Evolutionary conservation across 2,329 filamentous ascomycete species (phyloP).

Genomic region (Monilinia laxa): DNA sequence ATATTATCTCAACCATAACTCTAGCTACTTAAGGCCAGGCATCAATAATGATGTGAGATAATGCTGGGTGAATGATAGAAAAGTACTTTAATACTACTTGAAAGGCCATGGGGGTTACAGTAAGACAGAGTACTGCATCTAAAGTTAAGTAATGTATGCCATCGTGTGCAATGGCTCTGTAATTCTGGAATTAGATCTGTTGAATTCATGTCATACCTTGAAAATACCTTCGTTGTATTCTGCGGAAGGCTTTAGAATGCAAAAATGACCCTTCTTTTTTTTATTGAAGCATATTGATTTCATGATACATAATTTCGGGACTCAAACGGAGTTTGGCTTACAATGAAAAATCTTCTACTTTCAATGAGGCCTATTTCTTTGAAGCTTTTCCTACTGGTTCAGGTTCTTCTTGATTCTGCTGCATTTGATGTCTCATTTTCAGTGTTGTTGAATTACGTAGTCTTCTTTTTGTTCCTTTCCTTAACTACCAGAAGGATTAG

Average conservation of each 20-base stretch:
- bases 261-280: not conserved
- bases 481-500: not conserved
- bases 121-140: not conserved
- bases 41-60: not conserved
- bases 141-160: not conserved
- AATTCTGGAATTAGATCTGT: not conserved
- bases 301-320: not conserved
- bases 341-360: not conserved
- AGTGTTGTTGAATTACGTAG: not conserved
- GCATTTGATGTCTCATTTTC: not conserved
- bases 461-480: not conserved
- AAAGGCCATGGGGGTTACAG: not conserved
- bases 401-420: not conserved
- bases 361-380: not conserved
- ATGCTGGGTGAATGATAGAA: not conserved
- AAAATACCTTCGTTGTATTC: not conserved
- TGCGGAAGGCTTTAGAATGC: not conserved
- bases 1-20: not conserved
- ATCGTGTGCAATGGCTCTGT: not conserved
- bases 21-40: not conserved
- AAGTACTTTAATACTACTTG: not conserved
- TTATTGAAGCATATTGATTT: not conserved
- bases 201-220: not conserved
- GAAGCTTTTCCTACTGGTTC: not conserved
- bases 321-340: not conserved